Evolutionary conservation across 768 basidiomycete species (phyloP).

Genomic region (Suillus paluster): DNA sequence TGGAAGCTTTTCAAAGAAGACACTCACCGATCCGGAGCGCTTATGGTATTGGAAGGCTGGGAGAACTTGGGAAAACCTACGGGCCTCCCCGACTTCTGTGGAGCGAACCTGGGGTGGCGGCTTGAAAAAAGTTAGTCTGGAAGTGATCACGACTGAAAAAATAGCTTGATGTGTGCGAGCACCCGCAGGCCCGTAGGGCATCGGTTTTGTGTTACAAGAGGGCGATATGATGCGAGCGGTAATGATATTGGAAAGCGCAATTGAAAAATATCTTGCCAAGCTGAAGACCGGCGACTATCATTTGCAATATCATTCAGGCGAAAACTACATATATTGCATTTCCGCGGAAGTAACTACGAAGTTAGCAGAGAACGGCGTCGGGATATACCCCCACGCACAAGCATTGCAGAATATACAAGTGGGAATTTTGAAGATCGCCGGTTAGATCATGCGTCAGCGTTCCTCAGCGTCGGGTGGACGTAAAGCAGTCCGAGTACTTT

Average conservation of each 20-base stretch:
- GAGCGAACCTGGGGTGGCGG: background rate
- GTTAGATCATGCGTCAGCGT: slow-evolving; percentile 57
- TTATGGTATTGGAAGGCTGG: background rate
- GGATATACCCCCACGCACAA: background rate
- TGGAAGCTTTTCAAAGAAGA: background rate
- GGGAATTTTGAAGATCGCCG: background rate
- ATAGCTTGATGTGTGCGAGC: no score
- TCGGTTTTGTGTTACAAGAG: background rate
- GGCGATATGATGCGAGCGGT: background rate
- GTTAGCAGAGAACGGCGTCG: background rate
- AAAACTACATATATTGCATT: background rate
- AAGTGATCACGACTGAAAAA: no score
- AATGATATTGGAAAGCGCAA: background rate
- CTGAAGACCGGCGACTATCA: background rate
- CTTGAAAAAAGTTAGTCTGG: background rate
- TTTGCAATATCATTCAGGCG: background rate
- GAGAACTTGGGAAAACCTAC: background rate
- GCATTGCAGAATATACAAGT: background rate
- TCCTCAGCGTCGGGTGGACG: slow-evolving; percentile 72
- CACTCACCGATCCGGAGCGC: background rate
- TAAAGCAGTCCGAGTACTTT: slow-evolving; percentile 69
- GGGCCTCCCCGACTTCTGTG: background rate
- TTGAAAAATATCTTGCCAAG: background rate
- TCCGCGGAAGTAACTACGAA: background rate
- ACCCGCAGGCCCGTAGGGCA: background rate